These are phyloP conservation scores for Parsonsia alboflavescens DNA, from an alignment of 257 asterid species.

Conservation along the genomic window DNA sequence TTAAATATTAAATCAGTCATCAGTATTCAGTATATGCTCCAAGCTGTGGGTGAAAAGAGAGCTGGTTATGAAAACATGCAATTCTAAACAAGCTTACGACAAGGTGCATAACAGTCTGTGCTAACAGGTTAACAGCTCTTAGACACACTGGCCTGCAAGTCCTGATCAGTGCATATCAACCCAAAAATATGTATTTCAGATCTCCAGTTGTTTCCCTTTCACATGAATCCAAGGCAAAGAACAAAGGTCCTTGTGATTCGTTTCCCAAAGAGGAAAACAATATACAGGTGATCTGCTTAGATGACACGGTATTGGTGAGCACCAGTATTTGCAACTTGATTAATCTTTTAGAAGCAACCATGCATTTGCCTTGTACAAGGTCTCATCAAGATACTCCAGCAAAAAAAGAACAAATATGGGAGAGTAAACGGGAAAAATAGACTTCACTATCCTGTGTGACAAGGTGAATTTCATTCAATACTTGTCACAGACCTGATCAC, in stretches of 20 bases:
- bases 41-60: neutral
- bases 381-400: neutral
- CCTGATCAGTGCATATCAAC: neutral
- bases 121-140: neutral
- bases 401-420: neutral
- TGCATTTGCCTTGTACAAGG: neutral
- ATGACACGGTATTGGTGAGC: no score
- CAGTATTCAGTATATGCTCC: neutral
- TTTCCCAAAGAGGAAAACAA: neutral
- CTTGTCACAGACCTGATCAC: neutral
- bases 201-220: neutral
- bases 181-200: neutral
- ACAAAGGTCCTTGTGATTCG: neutral
- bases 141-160: neutral
- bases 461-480: no score
- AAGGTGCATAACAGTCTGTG: neutral
- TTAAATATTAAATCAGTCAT: neutral
- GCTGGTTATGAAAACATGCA: neutral
- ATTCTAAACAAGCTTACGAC: conserved; percentile 1
- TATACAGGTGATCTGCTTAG: neutral
- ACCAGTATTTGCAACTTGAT: neutral
- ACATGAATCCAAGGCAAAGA: neutral
- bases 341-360: neutral
- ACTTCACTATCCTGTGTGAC: neutral
- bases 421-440: neutral